These are phyloP conservation scores for Pseudogymnoascus sp. DNA, from an alignment of 2,329 filamentous ascomycete species.

Conservation along the genomic window DNA sequence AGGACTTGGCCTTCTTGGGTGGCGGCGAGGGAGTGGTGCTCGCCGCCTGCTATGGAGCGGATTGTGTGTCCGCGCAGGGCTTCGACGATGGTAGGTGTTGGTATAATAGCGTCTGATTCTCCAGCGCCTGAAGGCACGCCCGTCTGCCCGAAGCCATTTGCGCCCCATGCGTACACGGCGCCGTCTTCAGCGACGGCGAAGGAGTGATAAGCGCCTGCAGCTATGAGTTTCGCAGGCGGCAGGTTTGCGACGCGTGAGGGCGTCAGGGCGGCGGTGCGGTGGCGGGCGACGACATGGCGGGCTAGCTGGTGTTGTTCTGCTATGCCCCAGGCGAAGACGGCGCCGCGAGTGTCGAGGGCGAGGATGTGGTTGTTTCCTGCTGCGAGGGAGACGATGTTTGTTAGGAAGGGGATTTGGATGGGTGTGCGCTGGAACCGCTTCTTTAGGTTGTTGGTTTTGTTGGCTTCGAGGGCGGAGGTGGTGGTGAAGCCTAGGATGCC, in stretches of 20 bases:
- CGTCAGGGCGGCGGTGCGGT: slow-evolving; percentile 20
- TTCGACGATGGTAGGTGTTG: slow-evolving; percentile 59
- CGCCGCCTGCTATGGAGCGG: slow-evolving; percentile 59
- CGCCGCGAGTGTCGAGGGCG: slow-evolving; percentile 49
- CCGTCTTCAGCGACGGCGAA: slow-evolving; percentile 65
- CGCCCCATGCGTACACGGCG: slow-evolving; percentile 71
- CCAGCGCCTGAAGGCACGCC: slow-evolving; percentile 57
- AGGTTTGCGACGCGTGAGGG: slow-evolving; percentile 27
- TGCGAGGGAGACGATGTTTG: slow-evolving; percentile 47
- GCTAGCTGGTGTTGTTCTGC: slow-evolving; percentile 64
- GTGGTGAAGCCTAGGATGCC: neutral
- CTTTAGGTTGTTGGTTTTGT: neutral
- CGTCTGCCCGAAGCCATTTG: slow-evolving; percentile 82
- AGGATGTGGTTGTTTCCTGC: slow-evolving; percentile 52
- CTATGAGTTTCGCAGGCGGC: slow-evolving; percentile 33
- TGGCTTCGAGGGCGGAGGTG: neutral
- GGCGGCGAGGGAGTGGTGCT: slow-evolving; percentile 66
- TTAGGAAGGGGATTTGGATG: slow-evolving; percentile 47
- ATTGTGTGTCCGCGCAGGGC: slow-evolving; percentile 57
- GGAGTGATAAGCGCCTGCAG: slow-evolving; percentile 67
- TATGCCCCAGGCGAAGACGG: slow-evolving; percentile 57
- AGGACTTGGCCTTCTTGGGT: slow-evolving; percentile 49
- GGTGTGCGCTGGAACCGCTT: slow-evolving; percentile 29
- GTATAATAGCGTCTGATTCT: slow-evolving; percentile 61
- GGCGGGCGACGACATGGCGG: slow-evolving; percentile 30